phyloP scores from a whole-genome alignment of 208 protist species.

The Acanthamoeba castellanii region DNA sequence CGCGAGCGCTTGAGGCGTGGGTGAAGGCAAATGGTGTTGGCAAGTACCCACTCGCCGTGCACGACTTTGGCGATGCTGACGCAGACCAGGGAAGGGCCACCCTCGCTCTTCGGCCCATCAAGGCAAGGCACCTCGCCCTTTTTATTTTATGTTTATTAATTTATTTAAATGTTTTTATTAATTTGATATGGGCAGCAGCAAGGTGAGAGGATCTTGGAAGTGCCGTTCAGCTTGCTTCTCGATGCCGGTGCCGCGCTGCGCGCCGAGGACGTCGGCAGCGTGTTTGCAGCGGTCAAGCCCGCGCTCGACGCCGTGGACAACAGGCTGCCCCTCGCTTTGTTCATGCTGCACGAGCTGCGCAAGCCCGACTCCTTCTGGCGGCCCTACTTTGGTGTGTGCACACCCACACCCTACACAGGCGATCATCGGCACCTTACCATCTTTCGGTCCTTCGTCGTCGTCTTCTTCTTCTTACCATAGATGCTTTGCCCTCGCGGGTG shows the following conservation, averaged over 20 bases:
- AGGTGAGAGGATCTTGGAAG: conserved; percentile 7
- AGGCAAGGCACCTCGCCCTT: background rate
- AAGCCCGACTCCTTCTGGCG: conserved; percentile 52
- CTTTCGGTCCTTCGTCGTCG: background rate
- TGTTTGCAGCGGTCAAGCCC: background rate
- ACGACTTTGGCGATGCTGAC: conserved; percentile 19
- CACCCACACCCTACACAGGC: background rate
- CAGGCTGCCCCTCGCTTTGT: conserved; percentile 28
- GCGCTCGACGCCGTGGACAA: conserved; percentile 26
- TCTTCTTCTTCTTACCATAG: background rate
- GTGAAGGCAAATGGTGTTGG: background rate
- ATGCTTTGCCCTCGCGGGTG: conserved; percentile 25
- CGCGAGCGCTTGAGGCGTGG: background rate
- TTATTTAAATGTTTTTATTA: background rate
- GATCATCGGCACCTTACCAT: no score
- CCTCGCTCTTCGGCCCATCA: background rate
- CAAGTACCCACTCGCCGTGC: background rate
- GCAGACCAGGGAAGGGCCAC: conserved; percentile 10
- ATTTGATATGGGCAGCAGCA: background rate
- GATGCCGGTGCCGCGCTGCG: conserved; percentile 7
- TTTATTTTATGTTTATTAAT: background rate
- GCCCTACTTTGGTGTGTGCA: conserved; percentile 24
- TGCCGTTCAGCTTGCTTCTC: conserved; percentile 7
- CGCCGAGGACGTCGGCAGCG: background rate
- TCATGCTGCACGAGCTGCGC: conserved; percentile 18